Base-by-base conservation (phyloP, 768 basidiomycete genomes). In the Phylloporus sp. region DNA sequence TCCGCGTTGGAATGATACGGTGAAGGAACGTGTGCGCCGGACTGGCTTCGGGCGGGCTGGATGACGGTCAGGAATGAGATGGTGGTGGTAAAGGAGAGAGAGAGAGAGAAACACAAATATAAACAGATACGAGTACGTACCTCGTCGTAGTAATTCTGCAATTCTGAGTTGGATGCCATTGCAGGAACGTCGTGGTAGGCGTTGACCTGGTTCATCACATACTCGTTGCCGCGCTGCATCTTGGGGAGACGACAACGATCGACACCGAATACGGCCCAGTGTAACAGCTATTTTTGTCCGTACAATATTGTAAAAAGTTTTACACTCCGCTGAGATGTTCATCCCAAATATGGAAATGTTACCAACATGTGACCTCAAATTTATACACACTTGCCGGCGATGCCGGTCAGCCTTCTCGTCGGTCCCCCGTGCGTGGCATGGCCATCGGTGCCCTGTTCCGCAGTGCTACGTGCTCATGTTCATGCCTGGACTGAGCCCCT, bases 11-110 rank as follows among this genome's bases (percentile, higher is more conserved):
- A 67, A 6, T 57, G 54, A 29, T 52, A 63, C 40, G 52, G 53
- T 1, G 71, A 72, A 63, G 56, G 74, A 72, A 68, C 52, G 73
- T 75, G 61, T 49, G 35, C 52, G 67, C 66, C 70, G 45, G 67
- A 20, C 52, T 63, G 67, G 65, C 68, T 66, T 49, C 64, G 62
- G 22, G 59, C 47, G 22, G 64, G 67, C 69, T 75, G 70, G 2
- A 26, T 10, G 11, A 6, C 39, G 24, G 39, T 40, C 39, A 12
- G 40, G 38, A 9, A n/a, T 35, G 23, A 23, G 45, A 49, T 35
- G 45, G 47, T 53, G 22, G 46, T n/a, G 47, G 46, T 11, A 43
- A 29, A 39, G 36, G 28, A n/a, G 12, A 43, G 24, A 31, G 48
- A n/a, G n/a, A n/a, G 47, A 26, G 26, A 36, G 0, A 4, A 38